These are phyloP conservation scores for Linderniella brevidens DNA, from an alignment of 257 asterid species.

Conservation along the genomic window DNA sequence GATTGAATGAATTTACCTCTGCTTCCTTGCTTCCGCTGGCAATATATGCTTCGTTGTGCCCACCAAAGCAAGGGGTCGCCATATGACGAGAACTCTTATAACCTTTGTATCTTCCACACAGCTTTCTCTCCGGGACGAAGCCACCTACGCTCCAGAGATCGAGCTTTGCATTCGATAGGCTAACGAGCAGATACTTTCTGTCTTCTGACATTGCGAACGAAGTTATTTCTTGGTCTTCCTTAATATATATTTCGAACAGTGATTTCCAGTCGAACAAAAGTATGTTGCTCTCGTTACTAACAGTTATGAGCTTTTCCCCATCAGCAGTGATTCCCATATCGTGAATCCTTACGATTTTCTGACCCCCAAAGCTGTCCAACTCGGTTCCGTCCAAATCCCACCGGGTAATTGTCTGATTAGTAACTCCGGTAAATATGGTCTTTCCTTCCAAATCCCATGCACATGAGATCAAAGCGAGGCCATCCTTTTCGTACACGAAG, in stretches of 20 bases:
- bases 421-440: slow-evolving; percentile 34
- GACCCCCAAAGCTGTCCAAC: slow-evolving; percentile 45
- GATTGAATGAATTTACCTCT: no score
- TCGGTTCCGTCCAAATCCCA: slow-evolving; percentile 63
- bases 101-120: slow-evolving; percentile 38
- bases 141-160: slow-evolving; percentile 61
- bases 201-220: slow-evolving; percentile 47
- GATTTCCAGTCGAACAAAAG: slow-evolving; percentile 39
- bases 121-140: slow-evolving; percentile 9
- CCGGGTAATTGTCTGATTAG: slow-evolving; percentile 39
- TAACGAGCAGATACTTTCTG: slow-evolving; percentile 36
- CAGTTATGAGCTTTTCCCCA: slow-evolving; percentile 40
- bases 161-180: slow-evolving; percentile 36
- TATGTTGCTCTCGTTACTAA: slow-evolving; percentile 30
- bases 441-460: slow-evolving; percentile 55
- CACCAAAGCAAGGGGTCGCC: slow-evolving; percentile 66
- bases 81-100: slow-evolving; percentile 45
- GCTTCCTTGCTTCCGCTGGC: slow-evolving; percentile 80
- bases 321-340: slow-evolving; percentile 39
- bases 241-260: slow-evolving; percentile 25
- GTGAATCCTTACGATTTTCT: slow-evolving; percentile 23
- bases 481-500: slow-evolving; percentile 29
- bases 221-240: slow-evolving; percentile 39
- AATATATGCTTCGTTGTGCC: slow-evolving; percentile 44
- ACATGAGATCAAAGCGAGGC: slow-evolving; percentile 42